Evolutionary conservation across 768 basidiomycete genomes (phyloP).

Genomic region (Boletus subcaerulescens): DNA sequence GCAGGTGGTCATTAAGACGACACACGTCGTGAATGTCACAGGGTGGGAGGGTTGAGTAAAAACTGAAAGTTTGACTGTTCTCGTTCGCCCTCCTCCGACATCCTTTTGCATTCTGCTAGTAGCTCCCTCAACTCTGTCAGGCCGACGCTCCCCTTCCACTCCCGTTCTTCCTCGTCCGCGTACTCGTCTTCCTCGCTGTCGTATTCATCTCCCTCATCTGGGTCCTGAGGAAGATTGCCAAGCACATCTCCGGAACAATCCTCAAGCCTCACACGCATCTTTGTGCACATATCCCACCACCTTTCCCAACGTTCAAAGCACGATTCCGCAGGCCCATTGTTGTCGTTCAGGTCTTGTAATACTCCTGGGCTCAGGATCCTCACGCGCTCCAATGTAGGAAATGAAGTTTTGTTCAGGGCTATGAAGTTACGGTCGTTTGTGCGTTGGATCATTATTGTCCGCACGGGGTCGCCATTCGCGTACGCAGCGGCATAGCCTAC

Average conservation of each 20-base stretch:
- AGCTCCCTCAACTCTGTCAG: conserved; percentile 51
- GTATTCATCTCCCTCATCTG: conserved; percentile 32
- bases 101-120: conserved; percentile 54
- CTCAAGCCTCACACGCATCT: conserved; percentile 57
- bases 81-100: conserved; percentile 33
- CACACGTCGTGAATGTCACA: neutral
- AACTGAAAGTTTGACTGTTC: conserved; percentile 26
- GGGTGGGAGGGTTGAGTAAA: conserved; percentile 6
- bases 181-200: conserved; percentile 35
- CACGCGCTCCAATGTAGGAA: conserved; percentile 59
- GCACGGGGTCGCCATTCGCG: conserved; percentile 41
- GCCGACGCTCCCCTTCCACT: conserved; percentile 23
- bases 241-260: conserved; percentile 71
- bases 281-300: conserved; percentile 59
- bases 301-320: conserved; percentile 58
- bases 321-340: conserved; percentile 44
- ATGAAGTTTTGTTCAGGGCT: conserved; percentile 48
- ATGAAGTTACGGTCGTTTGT: conserved; percentile 67
- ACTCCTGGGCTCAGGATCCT: conserved; percentile 56
- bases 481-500: conserved; percentile 50
- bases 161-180: conserved; percentile 34
- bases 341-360: conserved; percentile 54
- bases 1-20: conserved; percentile 27
- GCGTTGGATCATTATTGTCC: conserved; percentile 43
- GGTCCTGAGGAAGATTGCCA: conserved; percentile 40